Base-by-base conservation (phyloP, 2,329 filamentous ascomycete genomes). In the Ophidiomyces ophidiicola region DNA sequence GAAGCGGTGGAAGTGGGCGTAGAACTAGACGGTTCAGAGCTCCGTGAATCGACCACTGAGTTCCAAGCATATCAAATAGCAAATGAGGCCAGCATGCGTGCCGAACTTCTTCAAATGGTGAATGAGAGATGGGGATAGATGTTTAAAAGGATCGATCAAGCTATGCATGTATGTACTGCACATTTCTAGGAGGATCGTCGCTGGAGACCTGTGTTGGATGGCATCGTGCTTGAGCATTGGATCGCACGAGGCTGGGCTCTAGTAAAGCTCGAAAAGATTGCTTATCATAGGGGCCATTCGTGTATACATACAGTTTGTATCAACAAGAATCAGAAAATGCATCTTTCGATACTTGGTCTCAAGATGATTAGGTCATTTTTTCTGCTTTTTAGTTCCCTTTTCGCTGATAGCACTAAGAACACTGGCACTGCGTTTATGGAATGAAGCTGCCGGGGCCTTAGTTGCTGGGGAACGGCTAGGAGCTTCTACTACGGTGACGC, bases 381-480 rank as follows among this genome's bases (percentile, higher is more conserved):
- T 66, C 51, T 68, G 65, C 38, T 67, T 60, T 53, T 71, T 72
- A 5, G 55, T 53, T 48, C 65, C 68, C 55, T 69, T 70, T 41
- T 84, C 78, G 55, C 80, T 85, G 4, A 64, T 64, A 11, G 69
- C 66, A 56, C 82, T 88, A 38, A 92, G 58, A 21, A 86, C 82
- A 57, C 84, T 92, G 1, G 83, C 83, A 55, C 84, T 90, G 43
- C 85, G 73, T 65, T 92, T 92, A 47, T 81, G 78, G 0, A 55
- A 54, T 14, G 44, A 35, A 36, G 24, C 48, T 4, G 18, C 15
- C 8, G 18, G 26, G 6, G 20, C 30, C n/a, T 39, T 39, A 8
- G 29, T 33, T 11, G 21, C 26, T 28, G 30, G 3, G 14, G 20
- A 11, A 18, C 11, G 31, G 41, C 10, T 39, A 24, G 28, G 24